A percentile compares a stretch with the other conserved stretches of the same genome.
These are phyloP conservation scores for Diplocarpon rosae DNA, from an alignment of 2,329 filamentous ascomycete species.

Conservation along the genomic window DNA sequence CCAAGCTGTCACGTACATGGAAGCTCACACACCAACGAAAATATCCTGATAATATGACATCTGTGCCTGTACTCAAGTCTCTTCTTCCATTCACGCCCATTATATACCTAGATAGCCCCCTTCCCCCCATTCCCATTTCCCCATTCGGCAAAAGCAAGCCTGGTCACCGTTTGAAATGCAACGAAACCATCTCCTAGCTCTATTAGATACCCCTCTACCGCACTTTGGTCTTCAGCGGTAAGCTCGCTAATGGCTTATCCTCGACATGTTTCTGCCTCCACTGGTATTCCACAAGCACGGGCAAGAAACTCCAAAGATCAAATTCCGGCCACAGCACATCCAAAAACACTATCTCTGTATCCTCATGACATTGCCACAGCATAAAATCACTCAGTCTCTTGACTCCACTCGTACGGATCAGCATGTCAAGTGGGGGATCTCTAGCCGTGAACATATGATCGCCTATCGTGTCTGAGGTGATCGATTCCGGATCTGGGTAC, in stretches of 20 bases:
- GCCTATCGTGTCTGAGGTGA: slow-evolving; percentile 71
- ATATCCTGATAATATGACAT: too few relatives aligned
- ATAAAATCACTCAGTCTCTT: slow-evolving; percentile 92
- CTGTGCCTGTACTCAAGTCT: too few relatives aligned
- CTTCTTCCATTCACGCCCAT: too few relatives aligned
- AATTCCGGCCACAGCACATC: slow-evolving; percentile 94
- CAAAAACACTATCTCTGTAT: slow-evolving; percentile 86
- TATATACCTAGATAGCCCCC: too few relatives aligned
- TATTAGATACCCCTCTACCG: slow-evolving; percentile 3
- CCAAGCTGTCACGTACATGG: too few relatives aligned
- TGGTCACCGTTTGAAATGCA: too few relatives aligned
- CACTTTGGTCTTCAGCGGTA: slow-evolving; percentile 14
- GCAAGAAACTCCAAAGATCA: slow-evolving; percentile 84
- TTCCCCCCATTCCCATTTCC: too few relatives aligned
- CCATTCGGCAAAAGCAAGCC: too few relatives aligned
- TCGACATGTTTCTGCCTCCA: slow-evolving; percentile 37
- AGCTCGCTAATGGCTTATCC: slow-evolving; percentile 16
- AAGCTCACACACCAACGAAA: too few relatives aligned
- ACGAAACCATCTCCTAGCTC: too few relatives aligned
- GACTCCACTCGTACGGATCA: slow-evolving; percentile 87
- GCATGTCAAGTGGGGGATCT: slow-evolving; percentile 78
- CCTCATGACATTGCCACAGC: slow-evolving; percentile 94
- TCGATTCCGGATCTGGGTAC: slow-evolving; percentile 72
- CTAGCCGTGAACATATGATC: slow-evolving; percentile 80
- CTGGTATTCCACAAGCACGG: slow-evolving; percentile 85